Base-by-base conservation (phyloP, 441 rosid genomes). In the Macaranga tanarius region DNA sequence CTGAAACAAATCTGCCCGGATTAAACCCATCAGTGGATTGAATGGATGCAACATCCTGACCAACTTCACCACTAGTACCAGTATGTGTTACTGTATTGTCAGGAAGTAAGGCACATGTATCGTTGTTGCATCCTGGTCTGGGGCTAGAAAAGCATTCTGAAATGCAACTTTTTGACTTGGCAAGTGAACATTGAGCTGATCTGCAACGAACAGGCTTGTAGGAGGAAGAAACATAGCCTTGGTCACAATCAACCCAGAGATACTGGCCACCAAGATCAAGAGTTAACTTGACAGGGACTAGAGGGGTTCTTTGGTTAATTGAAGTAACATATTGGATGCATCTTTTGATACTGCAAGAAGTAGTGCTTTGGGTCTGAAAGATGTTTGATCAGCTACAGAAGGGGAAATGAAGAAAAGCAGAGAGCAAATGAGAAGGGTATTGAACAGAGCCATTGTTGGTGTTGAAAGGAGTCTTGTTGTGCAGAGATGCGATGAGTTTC, bases 341-440 rank as follows among this genome's bases (percentile, higher is more conserved):
- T 77, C 83, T 62, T 75, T 84, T 0, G 79, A 31, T 7, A 84
- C 69, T 0, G 85, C 80, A 63, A 84, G 70, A 52, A 81, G 9
- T 1, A 84, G 28, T 20, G 79, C 83, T 67, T 79, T 79, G 0
- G 80, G 86, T 26, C 88, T 83, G 73, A 81, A 86, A 11, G 89
- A 84, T 22, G 59, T 56, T 63, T 59, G 22, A 4, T 42, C 45
- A 42, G 78, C 72, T 2, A 57, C 0, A 28, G 80, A 64, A 26
- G 70, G 42, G 51, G 55, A 1, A 22, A 54, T 6, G 19, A 61
- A 23, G 58, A 63, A 11, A 8, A 56, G 11, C 54, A 9, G 56
- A 4, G 10, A 51, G 4, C n/a, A 28, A 10, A 67, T 55, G 62
- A 66, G 59, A 19, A 58, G 31, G 20, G 28, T 9, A 2, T 5